These are phyloP conservation scores for Rhodotorula sp. DNA, from an alignment of 1,284 basidiomycete species.

Conservation along the genomic window DNA sequence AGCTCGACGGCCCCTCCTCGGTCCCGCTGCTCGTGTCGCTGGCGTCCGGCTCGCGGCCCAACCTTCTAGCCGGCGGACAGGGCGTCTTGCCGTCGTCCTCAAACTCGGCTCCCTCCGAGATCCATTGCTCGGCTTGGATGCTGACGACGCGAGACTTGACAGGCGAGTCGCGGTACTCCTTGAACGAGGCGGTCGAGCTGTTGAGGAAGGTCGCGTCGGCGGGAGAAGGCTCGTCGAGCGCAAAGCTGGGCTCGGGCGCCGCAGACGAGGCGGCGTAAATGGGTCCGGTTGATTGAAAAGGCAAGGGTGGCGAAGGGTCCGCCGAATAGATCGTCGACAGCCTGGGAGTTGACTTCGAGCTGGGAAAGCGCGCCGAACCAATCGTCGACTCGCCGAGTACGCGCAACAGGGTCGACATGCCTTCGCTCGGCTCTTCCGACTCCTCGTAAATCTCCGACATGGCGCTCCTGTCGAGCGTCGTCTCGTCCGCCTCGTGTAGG, in stretches of 20 bases:
- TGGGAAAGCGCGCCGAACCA: too few relatives aligned
- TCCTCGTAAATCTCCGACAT: background rate
- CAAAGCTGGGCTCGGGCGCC: constrained; percentile 1
- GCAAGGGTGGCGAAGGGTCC: background rate
- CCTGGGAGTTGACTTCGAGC: background rate
- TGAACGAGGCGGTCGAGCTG: constrained; percentile 10
- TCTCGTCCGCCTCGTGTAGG: background rate
- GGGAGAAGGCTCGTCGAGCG: background rate
- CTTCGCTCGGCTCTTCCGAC: background rate
- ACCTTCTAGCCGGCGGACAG: background rate
- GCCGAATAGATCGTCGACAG: background rate
- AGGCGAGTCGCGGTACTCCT: constrained; percentile 18
- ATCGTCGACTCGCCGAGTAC: background rate
- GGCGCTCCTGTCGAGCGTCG: background rate
- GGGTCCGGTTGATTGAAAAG: background rate
- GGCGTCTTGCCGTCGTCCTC: background rate
- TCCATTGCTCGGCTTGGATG: constrained; percentile 6
- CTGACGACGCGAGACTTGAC: constrained; percentile 4
- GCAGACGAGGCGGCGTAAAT: background rate
- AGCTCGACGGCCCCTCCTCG: background rate
- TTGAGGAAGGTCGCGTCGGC: background rate
- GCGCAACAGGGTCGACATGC: constrained; percentile 7
- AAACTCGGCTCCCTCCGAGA: background rate
- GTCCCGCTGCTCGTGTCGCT: background rate
- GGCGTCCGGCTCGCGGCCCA: background rate